Evolutionary conservation across 2,329 filamentous ascomycete species (phyloP), one percentile per base, ranked within the genome.

Genomic region (Pestalotiopsis sp.): DNA sequence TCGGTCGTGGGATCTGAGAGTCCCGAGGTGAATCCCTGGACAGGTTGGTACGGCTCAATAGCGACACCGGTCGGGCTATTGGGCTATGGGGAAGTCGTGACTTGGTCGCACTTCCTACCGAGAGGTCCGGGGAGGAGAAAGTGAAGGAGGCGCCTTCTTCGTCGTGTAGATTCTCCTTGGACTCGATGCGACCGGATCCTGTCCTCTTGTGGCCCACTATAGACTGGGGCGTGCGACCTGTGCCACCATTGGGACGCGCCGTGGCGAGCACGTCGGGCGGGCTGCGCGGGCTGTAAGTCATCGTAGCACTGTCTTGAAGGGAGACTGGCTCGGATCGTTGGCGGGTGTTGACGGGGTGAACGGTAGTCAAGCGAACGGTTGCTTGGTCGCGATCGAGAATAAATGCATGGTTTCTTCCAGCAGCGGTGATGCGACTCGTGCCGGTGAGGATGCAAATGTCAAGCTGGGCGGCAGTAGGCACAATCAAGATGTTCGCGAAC

Each of bases 191-290:
- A 4, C 59, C 59, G 17, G 66, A 52, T 36, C 65, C 38, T 27
- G 52, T 67, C 56, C 65, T 60, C 56, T 67, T 67, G 52, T 67
- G 65, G 27, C 66, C 66, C 36, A 62, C 31, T 20, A 36, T 62
- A 17, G 57, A 52, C 11, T 31, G 49, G 57, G 57, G 66, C 20
- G 31, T 67, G 66, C 38, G 23, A 45, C 59, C 36, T 36, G 57
- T n/a, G 23, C 39, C 27, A 31, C 66, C 66, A 39, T 67, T 67
- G 11, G 66, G 57, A 31, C 59, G 61, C 39, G 66, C 27, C 23
- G 58, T 38, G 12, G 63, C 17, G 36, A 62, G 66, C 23, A 62
- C 66, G 66, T 63, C 66, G 13, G 66, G 14, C 25, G 66, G 7
- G 31, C 36, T 67, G 39, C 66, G 66, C 41, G 61, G 66, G 58